Base-by-base conservation (phyloP, 768 basidiomycete genomes). In the Auriscalpium orientale region DNA sequence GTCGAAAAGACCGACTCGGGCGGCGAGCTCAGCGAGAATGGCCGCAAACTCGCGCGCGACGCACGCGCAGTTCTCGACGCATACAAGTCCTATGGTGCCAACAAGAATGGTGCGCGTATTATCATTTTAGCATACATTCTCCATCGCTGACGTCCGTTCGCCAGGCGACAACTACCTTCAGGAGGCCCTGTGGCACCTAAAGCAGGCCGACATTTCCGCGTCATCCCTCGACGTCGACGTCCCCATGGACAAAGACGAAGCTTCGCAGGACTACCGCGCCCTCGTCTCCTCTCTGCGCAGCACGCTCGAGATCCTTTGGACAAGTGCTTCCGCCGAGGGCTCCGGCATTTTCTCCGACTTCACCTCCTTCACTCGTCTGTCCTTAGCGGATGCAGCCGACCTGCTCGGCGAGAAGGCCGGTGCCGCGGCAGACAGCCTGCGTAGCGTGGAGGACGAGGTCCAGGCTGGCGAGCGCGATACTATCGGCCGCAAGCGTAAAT, bases 301-400 rank as follows among this genome's bases (percentile, higher is more conserved):
- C 10, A 69, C 86, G 44, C 59, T 85, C 47, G 70, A 74, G 44
- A 74, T 79, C 58, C 57, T 85, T 45, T 84, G 81, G 77, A 64
- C 74, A 1, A 81, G 78, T 33, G 46, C 83, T 22, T 69, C 78
- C 0, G 72, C 77, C 4, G 85, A 86, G 64, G 78, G 80, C 13
- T 68, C 71, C 45, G 75, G 76, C 36, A 70, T 86, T 22, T 71
- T 85, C 60, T 68, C 74, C 53, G 87, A 89, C 66, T 78, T 87
- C 61, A 74, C 83, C 6, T 87, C 85, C 33, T 81, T 88, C 59
- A 61, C 76, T 1, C 81, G 87, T 0, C 75, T 86, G 34, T 77
- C 83, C 2, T 69, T 88, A 46, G 85, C 86, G 0, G 84, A 89
- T 54, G 77, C 80, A 0, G 85, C 85, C 0, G 85, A 85, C 51